Conservation (phyloP, 306 rosid species). For the Begonia loranthoides region DNA sequence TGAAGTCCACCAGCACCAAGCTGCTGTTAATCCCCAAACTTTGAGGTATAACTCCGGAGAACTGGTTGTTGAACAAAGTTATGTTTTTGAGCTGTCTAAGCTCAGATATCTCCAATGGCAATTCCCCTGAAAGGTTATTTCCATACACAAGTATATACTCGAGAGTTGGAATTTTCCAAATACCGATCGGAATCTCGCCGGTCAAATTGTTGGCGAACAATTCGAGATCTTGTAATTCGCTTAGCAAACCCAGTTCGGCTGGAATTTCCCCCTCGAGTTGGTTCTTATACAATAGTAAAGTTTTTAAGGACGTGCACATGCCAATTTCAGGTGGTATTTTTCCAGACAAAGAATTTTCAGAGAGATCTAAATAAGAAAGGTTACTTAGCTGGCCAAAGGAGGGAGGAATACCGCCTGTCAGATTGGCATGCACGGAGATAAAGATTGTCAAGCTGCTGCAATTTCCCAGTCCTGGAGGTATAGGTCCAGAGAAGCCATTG, state of each 20-base stretch:
- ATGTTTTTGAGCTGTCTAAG: slow-evolving; percentile 50
- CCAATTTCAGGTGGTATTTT: slow-evolving; percentile 62
- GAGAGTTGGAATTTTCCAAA: slow-evolving; percentile 77
- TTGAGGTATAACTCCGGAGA: slow-evolving; percentile 70
- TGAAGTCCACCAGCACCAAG: slow-evolving; percentile 43
- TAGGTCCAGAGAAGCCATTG: slow-evolving; percentile 40
- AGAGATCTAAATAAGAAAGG: slow-evolving; percentile 29
- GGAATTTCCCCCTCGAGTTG: slow-evolving; percentile 66
- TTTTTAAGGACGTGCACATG: slow-evolving; percentile 39
- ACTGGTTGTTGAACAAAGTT: slow-evolving; percentile 47
- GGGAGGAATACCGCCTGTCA: slow-evolving; percentile 56
- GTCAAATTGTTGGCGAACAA: slow-evolving; percentile 39
- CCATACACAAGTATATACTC: slow-evolving; percentile 38
- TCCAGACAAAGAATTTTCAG: slow-evolving; percentile 44
- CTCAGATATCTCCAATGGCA: slow-evolving; percentile 56
- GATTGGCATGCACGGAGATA: slow-evolving; percentile 19
- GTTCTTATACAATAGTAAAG: slow-evolving; percentile 38
- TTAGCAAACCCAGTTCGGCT: slow-evolving; percentile 45
- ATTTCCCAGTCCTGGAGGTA: slow-evolving; percentile 57
- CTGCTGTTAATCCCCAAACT: slow-evolving; percentile 60
- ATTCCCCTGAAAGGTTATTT: slow-evolving; percentile 57
- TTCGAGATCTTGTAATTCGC: slow-evolving; percentile 30
- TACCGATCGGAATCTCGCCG: slow-evolving; percentile 61
- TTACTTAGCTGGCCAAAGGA: slow-evolving; percentile 38
- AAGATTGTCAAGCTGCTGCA: slow-evolving; percentile 31